phyloP scores from a whole-genome alignment of 1,284 basidiomycete genomes.

The Bjerkandera adusta region DNA sequence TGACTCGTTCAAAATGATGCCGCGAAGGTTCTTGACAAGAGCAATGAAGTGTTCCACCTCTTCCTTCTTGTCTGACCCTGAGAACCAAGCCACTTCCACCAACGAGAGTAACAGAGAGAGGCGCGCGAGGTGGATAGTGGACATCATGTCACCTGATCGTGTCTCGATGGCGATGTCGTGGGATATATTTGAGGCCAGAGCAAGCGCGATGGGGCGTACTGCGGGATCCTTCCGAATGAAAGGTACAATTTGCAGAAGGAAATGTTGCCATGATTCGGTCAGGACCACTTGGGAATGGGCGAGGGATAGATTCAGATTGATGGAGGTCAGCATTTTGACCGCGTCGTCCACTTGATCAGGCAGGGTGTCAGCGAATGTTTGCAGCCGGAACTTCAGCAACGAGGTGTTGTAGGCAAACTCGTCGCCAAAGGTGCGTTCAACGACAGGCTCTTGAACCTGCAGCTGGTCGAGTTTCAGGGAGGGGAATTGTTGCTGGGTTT shows the following conservation, averaged over 20 bases:
- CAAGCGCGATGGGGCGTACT: conserved; percentile 55
- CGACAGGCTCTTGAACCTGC: conserved; percentile 56
- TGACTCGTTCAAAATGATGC: conserved; percentile 69
- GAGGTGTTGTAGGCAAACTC: conserved; percentile 69
- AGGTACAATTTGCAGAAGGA: conserved; percentile 65
- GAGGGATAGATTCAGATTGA: conserved; percentile 85
- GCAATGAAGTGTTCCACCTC: conserved; percentile 63
- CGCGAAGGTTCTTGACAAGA: conserved; percentile 59
- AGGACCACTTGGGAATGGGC: conserved; percentile 76
- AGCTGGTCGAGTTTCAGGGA: conserved; percentile 62
- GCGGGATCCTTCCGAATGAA: conserved; percentile 59
- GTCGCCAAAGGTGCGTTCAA: conserved; percentile 79
- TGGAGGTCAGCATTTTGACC: conserved; percentile 54
- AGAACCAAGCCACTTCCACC: conserved; percentile 79
- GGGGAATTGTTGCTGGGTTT: conserved; percentile 47
- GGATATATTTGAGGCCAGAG: conserved; percentile 63
- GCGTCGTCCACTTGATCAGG: conserved; percentile 42
- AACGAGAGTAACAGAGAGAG: conserved; percentile 74
- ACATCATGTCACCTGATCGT: conserved; percentile 83
- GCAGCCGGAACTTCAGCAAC: conserved; percentile 53
- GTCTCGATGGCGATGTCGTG: conserved; percentile 67
- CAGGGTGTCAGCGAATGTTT: conserved; percentile 42
- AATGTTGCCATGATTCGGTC: conserved; percentile 75
- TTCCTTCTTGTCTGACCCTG: conserved; percentile 50
- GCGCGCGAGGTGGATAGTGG: conserved; percentile 75